phyloP scores from a whole-genome alignment of 768 basidiomycete species.

The Trichaptum fuscoviolaceum region DNA sequence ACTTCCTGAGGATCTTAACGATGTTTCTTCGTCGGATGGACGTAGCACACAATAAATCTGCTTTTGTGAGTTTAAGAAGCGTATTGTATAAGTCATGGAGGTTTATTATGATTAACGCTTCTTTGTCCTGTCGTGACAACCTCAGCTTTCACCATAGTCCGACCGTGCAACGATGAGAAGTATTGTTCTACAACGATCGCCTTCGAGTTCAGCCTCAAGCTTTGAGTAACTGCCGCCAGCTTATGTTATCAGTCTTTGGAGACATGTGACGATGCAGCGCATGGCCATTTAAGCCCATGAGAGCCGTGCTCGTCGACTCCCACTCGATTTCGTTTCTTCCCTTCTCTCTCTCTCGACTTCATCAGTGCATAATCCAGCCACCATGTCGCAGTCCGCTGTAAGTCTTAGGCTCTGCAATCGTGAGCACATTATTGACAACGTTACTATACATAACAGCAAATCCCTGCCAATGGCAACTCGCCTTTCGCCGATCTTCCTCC shows the following conservation, averaged over 20 bases:
- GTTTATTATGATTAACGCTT: background rate
- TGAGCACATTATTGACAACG: background rate
- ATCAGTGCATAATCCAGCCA: conserved; percentile 3
- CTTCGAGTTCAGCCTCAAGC: no score
- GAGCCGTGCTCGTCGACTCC: background rate
- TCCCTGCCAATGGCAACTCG: conserved; percentile 16
- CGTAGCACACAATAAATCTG: background rate
- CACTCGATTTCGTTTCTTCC: background rate
- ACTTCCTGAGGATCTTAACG: background rate
- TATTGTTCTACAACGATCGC: background rate
- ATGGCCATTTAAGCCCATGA: background rate
- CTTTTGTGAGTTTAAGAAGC: conserved; percentile 2
- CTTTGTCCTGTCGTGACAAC: background rate
- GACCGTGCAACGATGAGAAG: background rate
- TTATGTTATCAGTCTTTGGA: background rate
- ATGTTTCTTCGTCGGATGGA: conserved; percentile 4
- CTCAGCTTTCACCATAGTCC: background rate
- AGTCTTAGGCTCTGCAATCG: conserved; percentile 15
- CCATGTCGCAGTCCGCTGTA: conserved; percentile 36
- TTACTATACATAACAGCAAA: background rate
- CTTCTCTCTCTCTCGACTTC: background rate
- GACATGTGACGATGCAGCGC: background rate
- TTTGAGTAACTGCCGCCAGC: background rate
- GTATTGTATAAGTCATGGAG: background rate
- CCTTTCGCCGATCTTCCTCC: conserved; percentile 51